These are phyloP conservation scores for Pichia pseudocactophila DNA, from an alignment of 805 yeast species.

Conservation along the genomic window DNA sequence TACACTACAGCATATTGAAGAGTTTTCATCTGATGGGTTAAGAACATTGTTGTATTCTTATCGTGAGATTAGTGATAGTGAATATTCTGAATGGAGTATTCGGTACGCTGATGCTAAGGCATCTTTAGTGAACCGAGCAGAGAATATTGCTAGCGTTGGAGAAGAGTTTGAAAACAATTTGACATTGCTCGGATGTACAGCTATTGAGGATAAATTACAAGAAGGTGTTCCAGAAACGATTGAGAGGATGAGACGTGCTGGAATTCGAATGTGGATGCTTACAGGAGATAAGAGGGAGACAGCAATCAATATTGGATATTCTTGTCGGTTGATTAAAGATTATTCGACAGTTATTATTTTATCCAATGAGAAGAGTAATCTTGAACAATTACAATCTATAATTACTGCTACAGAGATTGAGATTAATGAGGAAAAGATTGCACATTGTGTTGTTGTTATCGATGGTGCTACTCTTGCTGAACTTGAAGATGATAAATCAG, in stretches of 20 bases:
- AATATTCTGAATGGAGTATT: conserved; percentile 57
- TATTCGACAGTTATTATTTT: conserved; percentile 82
- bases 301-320: conserved; percentile 93
- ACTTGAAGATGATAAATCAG: conserved; percentile 64
- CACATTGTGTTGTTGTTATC: conserved; percentile 89
- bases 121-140: conserved; percentile 57
- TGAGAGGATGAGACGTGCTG: conserved; percentile 85
- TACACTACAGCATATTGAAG: conserved; percentile 86
- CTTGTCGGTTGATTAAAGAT: conserved; percentile 88
- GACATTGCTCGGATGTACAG: conserved; percentile 81
- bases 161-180: conserved; percentile 60
- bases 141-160: conserved; percentile 64
- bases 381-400: conserved; percentile 52
- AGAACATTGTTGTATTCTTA: conserved; percentile 82
- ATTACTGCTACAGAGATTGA: conserved; percentile 73
- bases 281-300: conserved; percentile 98
- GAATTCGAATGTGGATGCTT: conserved; percentile 94
- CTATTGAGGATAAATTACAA: conserved; percentile 94
- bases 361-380: conserved; percentile 19
- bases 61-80: conserved; percentile 53
- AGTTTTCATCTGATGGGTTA: conserved; percentile 89
- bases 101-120: conserved; percentile 71
- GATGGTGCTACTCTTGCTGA: conserved; percentile 82
- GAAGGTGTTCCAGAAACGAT: conserved; percentile 95
- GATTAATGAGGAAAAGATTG: conserved; percentile 63